These are phyloP conservation scores for Coniochaeta pulveracea DNA, from an alignment of 2,329 filamentous ascomycete genomes.

Conservation along the genomic window DNA sequence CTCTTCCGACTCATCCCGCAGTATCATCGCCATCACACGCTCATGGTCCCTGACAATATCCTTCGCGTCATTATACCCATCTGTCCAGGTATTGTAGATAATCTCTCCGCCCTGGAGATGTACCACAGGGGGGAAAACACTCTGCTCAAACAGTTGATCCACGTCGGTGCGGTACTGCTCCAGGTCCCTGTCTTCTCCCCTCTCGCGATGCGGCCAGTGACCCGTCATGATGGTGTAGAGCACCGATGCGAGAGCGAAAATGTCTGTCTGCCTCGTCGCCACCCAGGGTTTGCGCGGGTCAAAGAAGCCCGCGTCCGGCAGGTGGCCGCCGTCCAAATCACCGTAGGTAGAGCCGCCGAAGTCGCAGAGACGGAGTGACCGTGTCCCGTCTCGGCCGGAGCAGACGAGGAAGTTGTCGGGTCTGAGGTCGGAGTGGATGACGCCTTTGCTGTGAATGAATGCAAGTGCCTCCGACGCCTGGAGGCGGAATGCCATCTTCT, in stretches of 20 bases:
- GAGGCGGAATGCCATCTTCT: not conserved
- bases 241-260: conserved; percentile 13
- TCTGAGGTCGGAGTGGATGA: conserved; percentile 5
- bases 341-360: conserved; percentile 3
- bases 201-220: conserved; percentile 9
- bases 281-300: conserved; percentile 8
- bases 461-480: conserved; percentile 2
- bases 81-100: conserved; percentile 1
- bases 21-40: not conserved
- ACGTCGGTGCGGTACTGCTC: conserved; percentile 2
- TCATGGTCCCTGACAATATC: conserved; percentile 2
- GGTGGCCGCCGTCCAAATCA: conserved; percentile 4
- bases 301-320: conserved; percentile 10
- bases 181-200: not conserved
- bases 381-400: not conserved
- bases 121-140: conserved; percentile 1
- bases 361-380: conserved; percentile 2
- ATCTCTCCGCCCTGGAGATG: conserved; percentile 1
- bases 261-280: conserved; percentile 10
- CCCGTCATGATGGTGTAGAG: conserved; percentile 13
- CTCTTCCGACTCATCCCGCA: not conserved
- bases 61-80: conserved; percentile 1
- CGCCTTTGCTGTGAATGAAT: conserved; percentile 4
- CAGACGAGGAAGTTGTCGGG: conserved; percentile 5
- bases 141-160: not conserved